Base-by-base conservation (phyloP, 768 basidiomycete species). In the Xerocomellus intermedius region DNA sequence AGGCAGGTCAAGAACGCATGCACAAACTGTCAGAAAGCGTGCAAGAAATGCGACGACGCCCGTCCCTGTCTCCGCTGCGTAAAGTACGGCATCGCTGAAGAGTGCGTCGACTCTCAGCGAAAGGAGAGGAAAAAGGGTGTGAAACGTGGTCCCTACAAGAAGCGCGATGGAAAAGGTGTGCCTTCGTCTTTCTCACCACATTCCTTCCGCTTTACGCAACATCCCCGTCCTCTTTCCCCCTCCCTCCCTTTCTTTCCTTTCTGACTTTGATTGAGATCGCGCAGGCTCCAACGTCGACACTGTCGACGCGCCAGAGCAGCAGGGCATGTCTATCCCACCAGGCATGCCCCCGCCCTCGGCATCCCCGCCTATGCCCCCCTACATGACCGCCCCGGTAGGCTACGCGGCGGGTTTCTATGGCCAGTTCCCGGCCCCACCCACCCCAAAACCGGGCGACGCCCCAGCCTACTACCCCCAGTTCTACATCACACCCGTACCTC, bases 11-110 rank as follows among this genome's bases (percentile, higher is more conserved):
- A 92, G 80, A 92, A 91, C 60, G 91, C 91, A 49, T 93, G 91
- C 72, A 92, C 90, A 32, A 89, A 89, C 60, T 93, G 91, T 67
- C 91, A 92, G 72, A 91, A 90, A 69, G 88, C 91, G 3, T 93
- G 89, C 79, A 93, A 93, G 78, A 91, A 92, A 70, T 93, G 90
- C 68, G 91, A 93, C 73, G 90, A 91, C 64, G 91, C 88, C 63
- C 82, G 94, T 59, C 94, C 94, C 57, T 97, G 94, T 71, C 87
- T 91, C 54, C 86, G 94, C 57, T 97, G 94, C 64, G 86, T 93
- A 66, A 93, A 90, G 75, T 95, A 95, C 62, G 92, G 91, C 64
- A 81, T 89, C 60, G 80, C 84, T 45, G 89, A 93, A 67, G 87
- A 89, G 66, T 97, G 94, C 68, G 77, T 91, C 60, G 90, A 94